Evolutionary conservation across 441 rosid genomes (phyloP).

Genomic region (Gossypium trilobum): DNA sequence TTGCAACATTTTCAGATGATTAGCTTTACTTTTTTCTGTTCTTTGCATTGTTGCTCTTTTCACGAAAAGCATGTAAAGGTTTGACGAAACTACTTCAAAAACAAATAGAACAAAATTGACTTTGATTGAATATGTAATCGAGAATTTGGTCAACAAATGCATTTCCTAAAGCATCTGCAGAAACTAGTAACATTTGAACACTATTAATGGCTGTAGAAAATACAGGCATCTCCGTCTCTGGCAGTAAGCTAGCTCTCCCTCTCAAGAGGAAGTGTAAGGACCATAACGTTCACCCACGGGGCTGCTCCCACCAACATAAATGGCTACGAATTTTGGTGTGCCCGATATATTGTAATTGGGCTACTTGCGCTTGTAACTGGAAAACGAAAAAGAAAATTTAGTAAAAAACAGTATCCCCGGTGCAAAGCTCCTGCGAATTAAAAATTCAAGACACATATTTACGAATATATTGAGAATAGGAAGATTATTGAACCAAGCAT

Average conservation of each 20-base stretch:
- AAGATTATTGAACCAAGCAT: not conserved
- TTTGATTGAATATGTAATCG: not conserved
- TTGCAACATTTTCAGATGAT: not conserved
- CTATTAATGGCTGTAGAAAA: not conserved
- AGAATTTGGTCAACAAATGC: not conserved
- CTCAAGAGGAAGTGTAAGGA: not conserved
- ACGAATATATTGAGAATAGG: not conserved
- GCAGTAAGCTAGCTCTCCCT: not conserved
- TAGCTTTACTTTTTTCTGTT: not conserved
- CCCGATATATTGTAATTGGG: not conserved
- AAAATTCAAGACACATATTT: not conserved
- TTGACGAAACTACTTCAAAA: not conserved
- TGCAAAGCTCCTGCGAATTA: not conserved
- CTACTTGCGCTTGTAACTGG: slow-evolving; percentile 46
- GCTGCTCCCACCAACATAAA: not conserved
- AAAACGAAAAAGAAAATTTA: not conserved
- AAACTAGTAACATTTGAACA: not conserved
- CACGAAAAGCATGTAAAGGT: not conserved
- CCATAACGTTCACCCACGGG: not conserved
- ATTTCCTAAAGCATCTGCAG: not conserved
- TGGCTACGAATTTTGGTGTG: not conserved
- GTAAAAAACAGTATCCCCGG: not conserved
- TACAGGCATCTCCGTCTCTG: not conserved
- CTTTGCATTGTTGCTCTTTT: not conserved
- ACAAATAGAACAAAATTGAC: not conserved